Evolutionary conservation across 179 eudicot species (phyloP), one percentile per base, ranked within the genome.

Genomic region (Nepenthes alata): DNA sequence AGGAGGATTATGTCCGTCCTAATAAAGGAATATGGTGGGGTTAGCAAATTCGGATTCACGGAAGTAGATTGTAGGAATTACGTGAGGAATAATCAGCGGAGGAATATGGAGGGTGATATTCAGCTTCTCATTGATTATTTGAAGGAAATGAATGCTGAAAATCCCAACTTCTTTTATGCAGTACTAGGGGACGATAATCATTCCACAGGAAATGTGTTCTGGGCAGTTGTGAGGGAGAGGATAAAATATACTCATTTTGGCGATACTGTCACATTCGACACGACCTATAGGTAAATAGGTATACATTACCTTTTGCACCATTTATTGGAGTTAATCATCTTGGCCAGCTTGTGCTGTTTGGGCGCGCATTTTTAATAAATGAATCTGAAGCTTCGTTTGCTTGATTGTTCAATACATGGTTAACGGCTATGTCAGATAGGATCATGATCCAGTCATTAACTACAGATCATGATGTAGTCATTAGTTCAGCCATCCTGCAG

Each of bases 11-110:
- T 85, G 91, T 76, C 82, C 0, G 87, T 82, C 3, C 61, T 85
- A 58, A 71, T 80, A 41, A 77, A 83, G 71, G 91, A 85, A 63
- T 82, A 75, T 70, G 91, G 85, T 38, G 87, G 87, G 53, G 72
- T 77, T 55, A 85, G 85, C 69, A 83, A 76, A 54, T 87, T 85
- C 35, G 91, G 91, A 65, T 85, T 85, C 63, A 85, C 91, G 5
- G 87, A 80, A 63, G 85, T 85, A 56, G 91, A 85, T 70, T 85
- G 91, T 72, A 74, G 87, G 77, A 85, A 85, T 71, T 85, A 85
- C 65, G 80, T 82, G 78, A 72, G 91, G 67, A 80, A 72, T 60
- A 82, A 78, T 70, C 73, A 76, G 59, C 72, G 68, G 67, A 80
- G 77, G 67, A 78, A 72, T 60, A 63, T 75, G 37, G 86, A 78